phyloP scores from a whole-genome alignment of 257 asterid genomes.

The Linaria vulgaris region DNA sequence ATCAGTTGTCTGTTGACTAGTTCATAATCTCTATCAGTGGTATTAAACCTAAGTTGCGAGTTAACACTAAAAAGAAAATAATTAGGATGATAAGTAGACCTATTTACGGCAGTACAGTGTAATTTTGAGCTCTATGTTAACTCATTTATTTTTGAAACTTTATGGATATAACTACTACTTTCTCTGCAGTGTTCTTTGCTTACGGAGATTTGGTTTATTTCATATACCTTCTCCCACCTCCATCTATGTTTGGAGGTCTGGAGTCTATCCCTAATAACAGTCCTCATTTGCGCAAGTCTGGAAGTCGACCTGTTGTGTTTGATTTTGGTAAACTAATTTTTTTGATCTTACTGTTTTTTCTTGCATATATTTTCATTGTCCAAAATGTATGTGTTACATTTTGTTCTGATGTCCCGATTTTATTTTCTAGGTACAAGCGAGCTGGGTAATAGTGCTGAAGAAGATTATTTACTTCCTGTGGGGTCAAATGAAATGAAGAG shows the following conservation, averaged over 20 bases:
- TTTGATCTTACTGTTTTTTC: not conserved
- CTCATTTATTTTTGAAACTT: slow-evolving; percentile 18
- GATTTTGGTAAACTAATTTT: slow-evolving; percentile 61
- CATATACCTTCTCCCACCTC: slow-evolving; percentile 41
- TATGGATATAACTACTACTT: slow-evolving; percentile 8
- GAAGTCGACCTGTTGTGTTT: slow-evolving; percentile 83
- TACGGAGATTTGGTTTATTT: slow-evolving; percentile 26
- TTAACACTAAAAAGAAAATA: not conserved
- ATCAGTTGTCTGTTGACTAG: too few species aligned
- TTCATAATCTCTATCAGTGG: slow-evolving; percentile 3
- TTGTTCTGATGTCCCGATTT: slow-evolving; percentile 17
- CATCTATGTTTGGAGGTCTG: slow-evolving; percentile 92
- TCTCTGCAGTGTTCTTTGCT: slow-evolving; percentile 32
- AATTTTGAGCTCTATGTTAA: slow-evolving; percentile 3
- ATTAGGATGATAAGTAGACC: slow-evolving; percentile 5
- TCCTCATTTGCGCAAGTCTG: slow-evolving; percentile 92
- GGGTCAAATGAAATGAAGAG: slow-evolving; percentile 83
- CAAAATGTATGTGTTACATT: slow-evolving; percentile 4
- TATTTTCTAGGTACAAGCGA: slow-evolving; percentile 45
- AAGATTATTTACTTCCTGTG: slow-evolving; percentile 41
- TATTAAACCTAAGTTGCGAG: not conserved
- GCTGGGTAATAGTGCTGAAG: slow-evolving; percentile 56
- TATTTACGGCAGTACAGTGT: slow-evolving; percentile 2
- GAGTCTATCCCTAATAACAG: slow-evolving; percentile 60
- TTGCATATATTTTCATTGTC: slow-evolving; percentile 15